phyloP scores from a whole-genome alignment of 139 green algal species.

The Picochlorum sp. region DNA sequence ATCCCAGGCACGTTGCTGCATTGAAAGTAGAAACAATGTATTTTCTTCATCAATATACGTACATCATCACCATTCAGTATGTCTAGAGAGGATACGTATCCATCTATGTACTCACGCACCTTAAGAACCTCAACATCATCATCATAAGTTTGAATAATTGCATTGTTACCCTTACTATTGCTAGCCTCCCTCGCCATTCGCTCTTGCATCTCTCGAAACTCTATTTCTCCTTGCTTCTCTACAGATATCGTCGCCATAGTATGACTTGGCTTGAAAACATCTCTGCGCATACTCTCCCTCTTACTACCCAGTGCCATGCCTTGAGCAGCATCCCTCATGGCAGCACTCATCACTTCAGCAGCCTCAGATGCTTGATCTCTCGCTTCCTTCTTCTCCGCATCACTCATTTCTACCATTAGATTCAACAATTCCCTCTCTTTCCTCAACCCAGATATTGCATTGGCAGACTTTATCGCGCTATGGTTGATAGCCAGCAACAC shows the following conservation, averaged over 20 bases:
- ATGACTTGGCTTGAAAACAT: slow-evolving; percentile 69
- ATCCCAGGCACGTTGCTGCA: slow-evolving; percentile 44
- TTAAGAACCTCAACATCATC: slow-evolving; percentile 27
- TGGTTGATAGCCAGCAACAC: slow-evolving; percentile 34
- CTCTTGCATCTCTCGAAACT: slow-evolving; percentile 10
- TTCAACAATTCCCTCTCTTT: slow-evolving; percentile 52
- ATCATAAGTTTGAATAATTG: neutral
- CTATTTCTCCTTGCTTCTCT: slow-evolving; percentile 18
- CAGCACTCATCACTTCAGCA: slow-evolving; percentile 14
- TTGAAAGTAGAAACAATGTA: too few species aligned
- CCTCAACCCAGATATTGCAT: slow-evolving; percentile 13
- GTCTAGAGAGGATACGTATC: neutral
- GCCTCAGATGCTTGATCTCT: slow-evolving; percentile 6
- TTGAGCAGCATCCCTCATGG: neutral
- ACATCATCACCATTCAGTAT: neutral
- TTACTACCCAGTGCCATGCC: neutral
- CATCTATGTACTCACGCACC: neutral
- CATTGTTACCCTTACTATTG: neutral
- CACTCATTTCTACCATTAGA: slow-evolving; percentile 19
- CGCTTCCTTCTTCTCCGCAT: slow-evolving; percentile 16
- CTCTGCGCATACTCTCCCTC: slow-evolving; percentile 4
- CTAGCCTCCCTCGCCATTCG: neutral
- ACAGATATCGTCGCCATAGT: slow-evolving; percentile 61
- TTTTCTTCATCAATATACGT: neutral
- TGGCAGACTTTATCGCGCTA: slow-evolving; percentile 26